Evolutionary conservation across 2,329 filamentous ascomycete genomes (phyloP), one percentile per base, ranked within the genome.

Genomic region (Diplodia corticola): DNA sequence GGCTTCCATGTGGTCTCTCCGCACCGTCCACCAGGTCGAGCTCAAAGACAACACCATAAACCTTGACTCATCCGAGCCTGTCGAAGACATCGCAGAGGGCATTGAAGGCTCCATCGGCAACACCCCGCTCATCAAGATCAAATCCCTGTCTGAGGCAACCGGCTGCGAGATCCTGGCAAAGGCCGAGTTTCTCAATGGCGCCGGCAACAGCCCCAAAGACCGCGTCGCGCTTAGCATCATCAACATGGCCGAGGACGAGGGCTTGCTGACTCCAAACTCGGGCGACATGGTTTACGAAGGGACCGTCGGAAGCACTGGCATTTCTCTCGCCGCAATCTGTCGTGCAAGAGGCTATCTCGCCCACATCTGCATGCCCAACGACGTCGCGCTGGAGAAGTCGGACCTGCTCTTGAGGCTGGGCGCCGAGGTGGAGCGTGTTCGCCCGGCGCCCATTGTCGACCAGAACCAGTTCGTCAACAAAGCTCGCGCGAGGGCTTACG

Each of bases 221-320:
- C 88, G 95, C 63, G 95, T 99, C 15, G 95, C 95, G 1, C 84
- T 98, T 44, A 91, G 86, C 79, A 96, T 98, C 83, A 96, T 99
- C 76, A 81, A 87, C 66, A 82, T 83, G 75, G 95, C 93, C 50
- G 95, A 99, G 82, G 84, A 87, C 68, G 80, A 85, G 57, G 93
- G 93, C 2, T 82, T 93, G 20, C 80, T 99, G 53, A 85, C 84
- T 0, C 94, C 95, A 0, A 83, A 90, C 70, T 89, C 90, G 24
- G 94, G 94, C 68, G 95, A 99, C 77, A 96, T 91, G 50, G 93
- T 99, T 73, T 99, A 98, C 79, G 95, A 99, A 81, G 95, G 95
- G 70, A 99, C 95, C 1, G 93, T 97, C 17, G 95, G 95, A 67
- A 96, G 92, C 75, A 99, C 95, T 0, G 71, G 69, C 24, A 98